Conservation (phyloP, 1,139 yeast species). For the Suhomyces choctaworum region DNA sequence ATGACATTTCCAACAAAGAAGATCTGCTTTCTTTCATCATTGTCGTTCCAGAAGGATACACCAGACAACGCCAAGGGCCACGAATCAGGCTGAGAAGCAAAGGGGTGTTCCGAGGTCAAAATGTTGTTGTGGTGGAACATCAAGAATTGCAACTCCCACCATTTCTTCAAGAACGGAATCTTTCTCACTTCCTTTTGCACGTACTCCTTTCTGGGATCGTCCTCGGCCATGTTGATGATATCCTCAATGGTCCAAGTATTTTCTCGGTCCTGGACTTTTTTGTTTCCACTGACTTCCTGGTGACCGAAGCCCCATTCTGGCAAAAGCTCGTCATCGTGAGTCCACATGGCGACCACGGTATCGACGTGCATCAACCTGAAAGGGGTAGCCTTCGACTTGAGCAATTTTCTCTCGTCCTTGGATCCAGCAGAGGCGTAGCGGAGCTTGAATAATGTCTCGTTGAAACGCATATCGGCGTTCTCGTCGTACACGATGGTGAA, state of each 20-base stretch:
- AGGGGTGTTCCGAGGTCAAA: constrained; percentile 87
- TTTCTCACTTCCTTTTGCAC: constrained; percentile 57
- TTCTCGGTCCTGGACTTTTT: constrained; percentile 64
- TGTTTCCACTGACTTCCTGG: constrained; percentile 94
- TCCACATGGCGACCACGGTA: constrained; percentile 94
- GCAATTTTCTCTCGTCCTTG: constrained; percentile 45
- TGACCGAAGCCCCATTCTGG: constrained; percentile 96
- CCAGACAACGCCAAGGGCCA: constrained; percentile 96
- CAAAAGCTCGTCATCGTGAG: constrained; percentile 74
- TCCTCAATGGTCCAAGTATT: constrained; percentile 77
- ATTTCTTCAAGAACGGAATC: constrained; percentile 77
- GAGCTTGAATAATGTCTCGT: constrained; percentile 79
- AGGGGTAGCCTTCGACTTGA: constrained; percentile 70
- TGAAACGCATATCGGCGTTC: constrained; percentile 51
- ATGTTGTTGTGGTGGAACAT: constrained; percentile 95
- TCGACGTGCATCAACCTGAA: constrained; percentile 77
- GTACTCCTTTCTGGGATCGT: constrained; percentile 60
- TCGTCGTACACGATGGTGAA: constrained; percentile 56
- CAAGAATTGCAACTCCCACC: constrained; percentile 81
- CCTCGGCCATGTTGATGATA: constrained; percentile 57
- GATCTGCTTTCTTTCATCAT: constrained; percentile 64
- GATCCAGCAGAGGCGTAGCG: constrained; percentile 56
- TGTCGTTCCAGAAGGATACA: constrained; percentile 94
- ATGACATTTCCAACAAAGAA: constrained; percentile 85
- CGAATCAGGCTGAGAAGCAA: constrained; percentile 86